Percentiles rank a stretch among this genome's conserved stretches.
Evolutionary conservation across 352 stramenopile species (phyloP).

Genomic region (Pythium pyrilobum): DNA sequence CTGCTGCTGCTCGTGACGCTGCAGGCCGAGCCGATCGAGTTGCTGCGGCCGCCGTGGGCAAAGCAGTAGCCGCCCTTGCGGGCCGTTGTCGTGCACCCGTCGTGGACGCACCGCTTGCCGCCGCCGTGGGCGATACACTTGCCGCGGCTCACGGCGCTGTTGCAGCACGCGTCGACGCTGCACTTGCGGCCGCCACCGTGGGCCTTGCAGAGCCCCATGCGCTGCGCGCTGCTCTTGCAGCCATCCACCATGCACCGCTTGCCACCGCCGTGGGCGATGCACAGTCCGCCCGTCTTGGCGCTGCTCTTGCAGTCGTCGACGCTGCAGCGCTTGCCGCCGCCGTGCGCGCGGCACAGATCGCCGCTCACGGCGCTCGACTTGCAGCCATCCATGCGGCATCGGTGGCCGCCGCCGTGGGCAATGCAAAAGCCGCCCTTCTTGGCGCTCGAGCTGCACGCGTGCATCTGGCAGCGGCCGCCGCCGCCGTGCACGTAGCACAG

Average conservation of each 20-base stretch:
- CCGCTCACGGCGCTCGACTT: slow-evolving; percentile 77
- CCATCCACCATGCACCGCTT: slow-evolving; percentile 72
- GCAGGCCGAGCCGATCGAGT: neutral
- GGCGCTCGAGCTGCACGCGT: slow-evolving; percentile 66
- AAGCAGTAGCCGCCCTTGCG: slow-evolving; percentile 81
- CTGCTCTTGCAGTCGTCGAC: slow-evolving; percentile 70
- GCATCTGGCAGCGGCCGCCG: slow-evolving; percentile 69
- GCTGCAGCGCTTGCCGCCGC: slow-evolving; percentile 69
- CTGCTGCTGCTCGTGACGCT: neutral
- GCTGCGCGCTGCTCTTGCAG: slow-evolving; percentile 73
- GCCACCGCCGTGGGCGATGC: slow-evolving; percentile 77
- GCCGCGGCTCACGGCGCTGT: slow-evolving; percentile 78
- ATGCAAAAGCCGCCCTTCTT: slow-evolving; percentile 86
- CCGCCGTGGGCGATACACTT: slow-evolving; percentile 83
- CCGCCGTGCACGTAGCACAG: slow-evolving; percentile 83
- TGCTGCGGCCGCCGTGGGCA: slow-evolving; percentile 58
- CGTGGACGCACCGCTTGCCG: slow-evolving; percentile 70
- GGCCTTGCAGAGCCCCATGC: slow-evolving; percentile 79
- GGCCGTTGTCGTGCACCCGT: slow-evolving; percentile 72
- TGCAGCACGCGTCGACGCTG: slow-evolving; percentile 46
- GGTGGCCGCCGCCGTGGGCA: slow-evolving; percentile 77
- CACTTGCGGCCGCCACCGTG: slow-evolving; percentile 82
- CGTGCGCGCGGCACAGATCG: slow-evolving; percentile 76
- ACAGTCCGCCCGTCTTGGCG: slow-evolving; percentile 78
- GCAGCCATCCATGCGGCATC: slow-evolving; percentile 63